These are phyloP conservation scores for Erysiphe neolycopersici DNA, from an alignment of 2,329 filamentous ascomycete species.

Conservation along the genomic window DNA sequence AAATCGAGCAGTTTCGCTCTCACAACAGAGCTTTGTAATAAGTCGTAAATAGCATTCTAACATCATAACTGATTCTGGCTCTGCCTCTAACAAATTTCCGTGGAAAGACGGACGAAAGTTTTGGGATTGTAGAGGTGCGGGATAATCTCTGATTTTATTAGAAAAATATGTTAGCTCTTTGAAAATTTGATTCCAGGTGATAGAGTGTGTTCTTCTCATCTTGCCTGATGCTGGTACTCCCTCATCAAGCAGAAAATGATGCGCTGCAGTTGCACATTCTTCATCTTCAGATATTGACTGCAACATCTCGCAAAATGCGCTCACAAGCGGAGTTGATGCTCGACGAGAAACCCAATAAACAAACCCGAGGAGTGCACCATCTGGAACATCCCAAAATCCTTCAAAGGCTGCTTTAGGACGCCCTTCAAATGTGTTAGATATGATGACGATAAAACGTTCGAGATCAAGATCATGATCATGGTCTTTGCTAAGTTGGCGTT, in stretches of 20 bases:
- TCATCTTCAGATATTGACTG: conserved; percentile 65
- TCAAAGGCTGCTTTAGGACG: conserved; percentile 53
- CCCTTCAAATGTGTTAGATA: conserved; percentile 73
- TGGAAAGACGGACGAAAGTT: conserved; percentile 32
- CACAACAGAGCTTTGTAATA: conserved; percentile 52
- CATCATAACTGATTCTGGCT: conserved; percentile 91
- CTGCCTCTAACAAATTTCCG: conserved; percentile 44
- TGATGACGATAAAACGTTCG: conserved; percentile 75
- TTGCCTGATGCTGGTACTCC: conserved; percentile 46
- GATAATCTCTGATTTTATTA: conserved; percentile 47
- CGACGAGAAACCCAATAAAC: conserved; percentile 90
- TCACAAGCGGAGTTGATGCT: conserved; percentile 85
- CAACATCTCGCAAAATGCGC: conserved; percentile 90
- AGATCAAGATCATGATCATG: conserved; percentile 47
- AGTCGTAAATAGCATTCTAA: conserved; percentile 79
- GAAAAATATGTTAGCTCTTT: conserved; percentile 71
- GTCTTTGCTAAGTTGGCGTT: conserved; percentile 38
- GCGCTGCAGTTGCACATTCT: conserved; percentile 58
- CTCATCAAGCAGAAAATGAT: conserved; percentile 77
- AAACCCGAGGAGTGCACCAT: conserved; percentile 83
- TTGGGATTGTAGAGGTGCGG: conserved; percentile 25
- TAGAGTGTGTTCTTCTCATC: conserved; percentile 54
- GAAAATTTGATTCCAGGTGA: conserved; percentile 86
- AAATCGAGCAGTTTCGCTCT: conserved; percentile 43
- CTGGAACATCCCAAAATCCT: conserved; percentile 75